phyloP scores from a whole-genome alignment of 306 rosid genomes.

The Casuarina equisetifolia region DNA sequence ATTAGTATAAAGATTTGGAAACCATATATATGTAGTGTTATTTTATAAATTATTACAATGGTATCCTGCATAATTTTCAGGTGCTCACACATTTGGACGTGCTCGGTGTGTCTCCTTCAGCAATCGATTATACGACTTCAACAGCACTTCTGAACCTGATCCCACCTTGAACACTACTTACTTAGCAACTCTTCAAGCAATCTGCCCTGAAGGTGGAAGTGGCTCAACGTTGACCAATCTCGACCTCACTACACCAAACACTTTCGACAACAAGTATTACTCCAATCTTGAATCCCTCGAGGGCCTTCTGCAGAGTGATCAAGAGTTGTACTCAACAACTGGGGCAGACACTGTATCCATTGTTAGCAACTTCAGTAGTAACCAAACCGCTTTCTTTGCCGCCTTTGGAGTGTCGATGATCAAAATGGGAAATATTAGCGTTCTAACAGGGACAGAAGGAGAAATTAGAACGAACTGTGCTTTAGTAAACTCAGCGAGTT shows the following conservation, averaged over 20 bases:
- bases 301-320: no score
- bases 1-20: no score
- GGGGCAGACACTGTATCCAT: slow-evolving; percentile 17
- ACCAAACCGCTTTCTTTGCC: slow-evolving; percentile 17
- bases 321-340: background rate
- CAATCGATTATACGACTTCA: slow-evolving; percentile 7
- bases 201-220: slow-evolving; percentile 24
- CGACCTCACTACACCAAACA: slow-evolving; percentile 7
- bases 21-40: no score
- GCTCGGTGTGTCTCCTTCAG: background rate
- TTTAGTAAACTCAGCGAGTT: slow-evolving; percentile 4
- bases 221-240: background rate
- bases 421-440: no score
- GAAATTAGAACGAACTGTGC: slow-evolving; percentile 29
- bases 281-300: no score
- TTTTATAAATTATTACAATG: background rate
- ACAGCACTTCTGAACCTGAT: background rate
- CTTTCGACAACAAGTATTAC: slow-evolving; percentile 1
- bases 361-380: slow-evolving; percentile 11
- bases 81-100: slow-evolving; percentile 36
- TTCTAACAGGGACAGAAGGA: no score
- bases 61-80: background rate
- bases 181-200: background rate
- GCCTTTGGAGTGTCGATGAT: no score
- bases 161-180: slow-evolving; percentile 16